Base-by-base conservation (phyloP, 345 rosid genomes). In the Citrus medica region DNA sequence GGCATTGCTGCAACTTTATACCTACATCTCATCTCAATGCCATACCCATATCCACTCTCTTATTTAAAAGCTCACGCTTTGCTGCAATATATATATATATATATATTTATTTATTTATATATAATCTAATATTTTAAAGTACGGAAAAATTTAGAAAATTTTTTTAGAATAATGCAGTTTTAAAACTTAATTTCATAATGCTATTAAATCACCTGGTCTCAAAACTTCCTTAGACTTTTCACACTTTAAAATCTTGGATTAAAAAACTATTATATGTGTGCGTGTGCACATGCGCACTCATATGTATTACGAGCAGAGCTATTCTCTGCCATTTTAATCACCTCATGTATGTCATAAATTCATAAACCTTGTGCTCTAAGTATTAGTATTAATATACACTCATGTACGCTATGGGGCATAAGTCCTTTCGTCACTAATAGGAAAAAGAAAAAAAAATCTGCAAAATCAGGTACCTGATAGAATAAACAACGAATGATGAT, bases 1-100 rank as follows among this genome's bases (percentile, higher is more conserved):
- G 80, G 78, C 76, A 79, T 74, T 82, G 80, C 76, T 82, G 73
- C 83, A 74, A 46, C 48, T 38, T 72, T 38, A 59, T 46, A n/a
- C 42, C 69, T 75, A 37, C 42, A 75, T 75, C 83, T 79, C 80
- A 79, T 80, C 73, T 46, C 17, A 46, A 12, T 46, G 51, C 1
- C 3, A 79, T 30, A 35, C 19, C 16, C 21, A 32, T 65, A 58
- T 65, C 77, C 55, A 58, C 46, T 17, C 9, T 46, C 9, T 25
- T 14, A 37, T 80, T 68, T 35, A 78, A 32, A 61, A 7, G 38
- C 76, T 59, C 33, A 30, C 21, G n/a, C 63, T 37, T 67, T 40
- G 22, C n/a, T 2, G 30, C 51, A 46, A 5, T 46, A 46, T 42
- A 37, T 6, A 37, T 37, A 6, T 6, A 6, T 33, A 33, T 32